phyloP scores from a whole-genome alignment of 768 basidiomycete species.

The Boletus eberwhitei region DNA sequence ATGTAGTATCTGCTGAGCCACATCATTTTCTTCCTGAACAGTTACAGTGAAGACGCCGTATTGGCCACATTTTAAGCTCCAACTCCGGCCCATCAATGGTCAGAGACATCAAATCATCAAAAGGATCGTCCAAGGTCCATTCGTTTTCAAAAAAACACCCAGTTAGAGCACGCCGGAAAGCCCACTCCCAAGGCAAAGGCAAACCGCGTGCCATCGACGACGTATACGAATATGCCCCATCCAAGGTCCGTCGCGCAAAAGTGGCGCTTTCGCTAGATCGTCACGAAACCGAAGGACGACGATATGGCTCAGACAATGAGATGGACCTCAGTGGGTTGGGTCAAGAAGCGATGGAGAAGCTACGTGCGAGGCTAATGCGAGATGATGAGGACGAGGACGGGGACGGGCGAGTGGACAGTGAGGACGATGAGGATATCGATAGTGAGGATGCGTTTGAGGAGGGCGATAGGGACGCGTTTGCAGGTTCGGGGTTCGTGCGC shows the following conservation, averaged over 20 bases:
- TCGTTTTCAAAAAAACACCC: constrained; percentile 35
- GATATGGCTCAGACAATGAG: constrained; percentile 38
- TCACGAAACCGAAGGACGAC: constrained; percentile 43
- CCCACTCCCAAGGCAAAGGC: constrained; percentile 5
- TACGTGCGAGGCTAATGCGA: constrained; percentile 48
- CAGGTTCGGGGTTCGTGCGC: constrained; percentile 48
- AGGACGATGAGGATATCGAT: constrained; percentile 83
- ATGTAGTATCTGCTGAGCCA: constrained; percentile 8
- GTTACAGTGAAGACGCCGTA: neutral
- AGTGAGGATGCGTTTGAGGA: constrained; percentile 84
- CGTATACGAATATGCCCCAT: constrained; percentile 61
- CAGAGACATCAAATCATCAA: constrained; percentile 15
- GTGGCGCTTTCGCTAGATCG: constrained; percentile 53
- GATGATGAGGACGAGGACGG: constrained; percentile 48
- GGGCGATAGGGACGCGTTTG: constrained; percentile 75
- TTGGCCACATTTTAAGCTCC: neutral
- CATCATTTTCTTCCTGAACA: constrained; percentile 10
- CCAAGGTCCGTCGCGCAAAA: constrained; percentile 48
- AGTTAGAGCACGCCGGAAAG: constrained; percentile 48
- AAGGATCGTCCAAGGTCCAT: constrained; percentile 3
- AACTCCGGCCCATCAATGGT: constrained; percentile 14
- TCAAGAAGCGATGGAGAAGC: constrained; percentile 31
- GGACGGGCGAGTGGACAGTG: constrained; percentile 46
- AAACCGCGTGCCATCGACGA: constrained; percentile 41
- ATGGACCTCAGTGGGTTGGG: constrained; percentile 33